These are phyloP conservation scores for Keqinozyma sinolaborantium DNA, from an alignment of 1,139 yeast genomes.

Conservation along the genomic window DNA sequence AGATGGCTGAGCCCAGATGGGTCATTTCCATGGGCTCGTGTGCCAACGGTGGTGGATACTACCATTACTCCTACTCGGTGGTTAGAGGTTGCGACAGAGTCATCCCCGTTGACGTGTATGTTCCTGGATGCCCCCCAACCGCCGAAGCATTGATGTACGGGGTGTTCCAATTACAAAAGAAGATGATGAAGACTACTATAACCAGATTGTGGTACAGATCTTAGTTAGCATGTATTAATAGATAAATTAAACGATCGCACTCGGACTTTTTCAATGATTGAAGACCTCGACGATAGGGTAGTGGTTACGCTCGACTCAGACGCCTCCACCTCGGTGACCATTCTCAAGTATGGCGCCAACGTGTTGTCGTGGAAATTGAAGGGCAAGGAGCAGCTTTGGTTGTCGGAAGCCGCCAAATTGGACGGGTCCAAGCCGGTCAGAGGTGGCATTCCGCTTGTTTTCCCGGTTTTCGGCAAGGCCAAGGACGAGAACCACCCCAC, in stretches of 20 bases:
- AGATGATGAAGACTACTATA: conserved; percentile 78
- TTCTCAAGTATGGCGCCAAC: conserved; percentile 87
- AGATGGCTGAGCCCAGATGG: conserved; percentile 91
- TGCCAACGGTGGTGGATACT: conserved; percentile 93
- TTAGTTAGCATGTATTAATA: conserved; percentile 28
- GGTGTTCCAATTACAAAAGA: conserved; percentile 83
- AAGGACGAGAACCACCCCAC: conserved; percentile 36
- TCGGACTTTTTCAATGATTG: conserved; percentile 28
- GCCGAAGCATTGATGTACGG: conserved; percentile 91
- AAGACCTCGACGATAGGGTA: conserved; percentile 64
- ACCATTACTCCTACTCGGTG: conserved; percentile 85
- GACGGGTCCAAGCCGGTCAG: conserved; percentile 93
- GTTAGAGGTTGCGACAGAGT: conserved; percentile 89
- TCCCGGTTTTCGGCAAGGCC: conserved; percentile 88
- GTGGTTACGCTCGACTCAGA: conserved; percentile 54
- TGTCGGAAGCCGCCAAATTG: conserved; percentile 69
- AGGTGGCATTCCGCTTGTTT: conserved; percentile 95
- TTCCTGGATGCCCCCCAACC: conserved; percentile 93
- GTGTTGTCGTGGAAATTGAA: conserved; percentile 71
- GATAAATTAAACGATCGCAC: conserved; percentile 7
- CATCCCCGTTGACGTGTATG: conserved; percentile 86
- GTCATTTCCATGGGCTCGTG: conserved; percentile 94
- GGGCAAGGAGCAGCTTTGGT: conserved; percentile 65
- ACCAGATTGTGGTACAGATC: conserved; percentile 88
- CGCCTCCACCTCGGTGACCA: conserved; percentile 52